Conservation (phyloP, 108 stramenopile genomes). For the Aurantiochytrium sp. region DNA sequence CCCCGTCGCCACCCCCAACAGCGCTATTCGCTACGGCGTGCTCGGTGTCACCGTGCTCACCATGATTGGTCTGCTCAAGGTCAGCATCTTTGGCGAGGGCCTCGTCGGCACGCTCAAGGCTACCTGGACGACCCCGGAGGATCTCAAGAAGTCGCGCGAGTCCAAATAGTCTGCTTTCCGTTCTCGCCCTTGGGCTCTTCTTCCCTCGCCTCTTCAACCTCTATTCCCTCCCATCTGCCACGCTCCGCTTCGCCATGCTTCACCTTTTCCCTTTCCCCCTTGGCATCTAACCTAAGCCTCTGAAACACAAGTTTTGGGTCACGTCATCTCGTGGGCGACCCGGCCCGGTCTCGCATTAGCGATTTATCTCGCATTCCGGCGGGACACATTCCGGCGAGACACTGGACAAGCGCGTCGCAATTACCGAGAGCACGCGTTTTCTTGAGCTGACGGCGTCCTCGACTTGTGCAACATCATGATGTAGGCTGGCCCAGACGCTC, state of each 20-base stretch:
- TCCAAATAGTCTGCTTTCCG: background rate
- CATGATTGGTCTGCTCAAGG: background rate
- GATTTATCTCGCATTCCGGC: too few relatives aligned
- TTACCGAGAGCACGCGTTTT: too few relatives aligned
- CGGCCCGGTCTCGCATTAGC: too few relatives aligned
- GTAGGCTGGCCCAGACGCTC: background rate
- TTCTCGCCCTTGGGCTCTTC: background rate
- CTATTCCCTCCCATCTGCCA: too few relatives aligned
- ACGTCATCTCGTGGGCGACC: background rate
- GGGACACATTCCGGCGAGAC: too few relatives aligned
- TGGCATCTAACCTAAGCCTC: background rate
- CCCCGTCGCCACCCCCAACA: background rate
- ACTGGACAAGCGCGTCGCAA: too few relatives aligned
- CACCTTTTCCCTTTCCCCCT: background rate
- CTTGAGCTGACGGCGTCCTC: too few relatives aligned
- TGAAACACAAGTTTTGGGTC: background rate
- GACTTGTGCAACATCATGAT: background rate
- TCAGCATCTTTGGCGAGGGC: background rate
- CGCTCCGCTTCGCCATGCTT: background rate
- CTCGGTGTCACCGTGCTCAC: conserved; percentile 2
- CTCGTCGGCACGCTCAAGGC: conserved; percentile 30
- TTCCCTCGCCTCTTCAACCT: background rate
- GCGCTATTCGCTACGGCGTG: background rate
- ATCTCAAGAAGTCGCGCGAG: background rate
- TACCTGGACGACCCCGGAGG: background rate